A percentile compares a stretch with the other conserved stretches of the same genome.
Evolutionary conservation across 306 rosid species (phyloP).

Genomic region (Cucurbita moschata): DNA sequence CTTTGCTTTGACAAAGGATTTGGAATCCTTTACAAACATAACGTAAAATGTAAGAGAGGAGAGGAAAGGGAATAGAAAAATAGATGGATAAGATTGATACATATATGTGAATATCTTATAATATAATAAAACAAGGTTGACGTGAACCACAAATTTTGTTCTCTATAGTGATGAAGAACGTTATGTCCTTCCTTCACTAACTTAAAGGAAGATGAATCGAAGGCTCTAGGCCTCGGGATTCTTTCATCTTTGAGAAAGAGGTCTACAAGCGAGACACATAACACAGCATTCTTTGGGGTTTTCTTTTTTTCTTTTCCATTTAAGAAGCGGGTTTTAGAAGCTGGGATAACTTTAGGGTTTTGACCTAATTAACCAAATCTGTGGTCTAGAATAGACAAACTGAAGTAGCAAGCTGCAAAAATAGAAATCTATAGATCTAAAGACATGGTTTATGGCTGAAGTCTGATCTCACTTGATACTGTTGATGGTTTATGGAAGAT

Average conservation of each 20-base stretch:
- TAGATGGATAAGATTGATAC: background rate
- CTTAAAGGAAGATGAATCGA: background rate
- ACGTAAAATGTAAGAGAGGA: background rate
- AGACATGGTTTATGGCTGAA: background rate
- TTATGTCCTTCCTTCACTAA: background rate
- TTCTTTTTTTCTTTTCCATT: background rate
- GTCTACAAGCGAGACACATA: background rate
- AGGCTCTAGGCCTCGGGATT: background rate
- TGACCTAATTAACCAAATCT: background rate
- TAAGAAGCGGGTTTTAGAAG: background rate
- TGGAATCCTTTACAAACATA: background rate
- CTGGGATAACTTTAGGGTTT: background rate
- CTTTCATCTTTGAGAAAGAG: background rate
- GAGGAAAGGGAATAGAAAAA: background rate
- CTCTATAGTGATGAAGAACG: background rate
- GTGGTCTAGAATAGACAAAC: background rate
- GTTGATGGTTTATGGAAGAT: background rate
- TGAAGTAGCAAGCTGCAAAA: background rate
- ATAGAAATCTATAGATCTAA: background rate
- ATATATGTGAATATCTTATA: background rate
- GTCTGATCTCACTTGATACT: background rate
- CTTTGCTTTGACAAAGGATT: constrained; percentile 1
- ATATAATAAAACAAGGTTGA: background rate
- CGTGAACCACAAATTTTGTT: background rate
- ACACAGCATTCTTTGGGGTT: background rate